Base-by-base conservation (phyloP, 2,329 filamentous ascomycete species). In the Penicillium glabrum region DNA sequence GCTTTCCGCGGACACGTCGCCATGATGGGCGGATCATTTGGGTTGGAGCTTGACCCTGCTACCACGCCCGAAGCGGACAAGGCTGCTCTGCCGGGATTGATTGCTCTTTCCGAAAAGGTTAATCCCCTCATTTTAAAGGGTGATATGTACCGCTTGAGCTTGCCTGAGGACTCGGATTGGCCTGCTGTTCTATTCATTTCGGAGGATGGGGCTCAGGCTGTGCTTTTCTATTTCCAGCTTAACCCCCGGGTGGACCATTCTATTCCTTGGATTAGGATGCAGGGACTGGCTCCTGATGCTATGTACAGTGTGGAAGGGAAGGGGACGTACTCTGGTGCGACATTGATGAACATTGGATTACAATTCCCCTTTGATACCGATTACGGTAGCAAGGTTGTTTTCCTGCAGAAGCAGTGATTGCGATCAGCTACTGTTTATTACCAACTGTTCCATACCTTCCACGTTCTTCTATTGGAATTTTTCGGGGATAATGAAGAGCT, bases 11-110 rank as follows among this genome's bases (percentile, higher is more conserved):
- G 82, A 0, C 85, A 88, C 54, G 86, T 88, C 0, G 86, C 86
- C 6, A 84, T 87, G 76, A 88, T 88, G 86, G 86, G 86, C 54
- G 86, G 86, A 2, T 86, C 83, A 0, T 88, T 88, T 61, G 86
- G 86, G 0, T 79, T 88, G 11, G 86, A 89, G 67, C 78, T 89
- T 8, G 79, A 87, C 64, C 86, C 86, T 0, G 73, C 72, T 0
- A 75, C 81, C 8, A 78, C 86, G 6, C 70, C 72, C 0, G 75
- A 75, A 0, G 79, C 80, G 13, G 86, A 88, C n/a, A 76, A 73
- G 46, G 77, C 73, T 0, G 75, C 77, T 29, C 77, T 89, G 0
- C 85, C 86, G 0, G 75, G 66, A 0, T 74, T 88, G 1, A 81
- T 89, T 56, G 74, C 70, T 0, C 74, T 82, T 6, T 81, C 84